Evolutionary conservation across 805 yeast genomes (phyloP), one percentile per base, ranked within the genome.

Genomic region (Lipomyces mesembrius): DNA sequence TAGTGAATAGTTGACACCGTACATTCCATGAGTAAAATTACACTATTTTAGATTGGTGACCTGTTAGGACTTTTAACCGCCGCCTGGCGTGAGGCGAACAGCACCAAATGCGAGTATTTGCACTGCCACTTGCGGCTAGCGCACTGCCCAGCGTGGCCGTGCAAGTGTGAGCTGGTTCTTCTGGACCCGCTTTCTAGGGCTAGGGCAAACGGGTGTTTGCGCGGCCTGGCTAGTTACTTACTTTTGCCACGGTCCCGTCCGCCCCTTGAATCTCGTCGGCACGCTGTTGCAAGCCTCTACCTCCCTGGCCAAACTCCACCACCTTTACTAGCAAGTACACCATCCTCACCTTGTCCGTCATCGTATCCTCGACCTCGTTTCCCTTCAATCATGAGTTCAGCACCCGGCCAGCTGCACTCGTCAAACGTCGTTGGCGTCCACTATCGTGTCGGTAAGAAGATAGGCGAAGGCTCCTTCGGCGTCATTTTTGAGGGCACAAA

Each of bases 391-490:
- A 68, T 68, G 71, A 65, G 69, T 53, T 62, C 70, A 11, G 64
- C 71, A 3, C 64, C 69, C 52, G 68, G 71, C 32, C 71, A 68
- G 64, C 67, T 66, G 52, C 83, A 81, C 64, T 78, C 82, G 65
- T 83, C 87, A 54, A 87, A 86, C 77, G 86, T 89, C 53, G 97
- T 95, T 57, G 99, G 99, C 29, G 87, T 94, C 68, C 99, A 95
- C 82, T 95, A 93, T 80, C 90, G 92, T 74, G 95, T 95, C 65
- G 99, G 98, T 66, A 94, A 93, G 79, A 95, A 95, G 81, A 93
- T 95, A 69, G 99, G 99, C 65, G 98, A 95, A 80, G 99, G 99
- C 56, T 94, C 98, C 3, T 95, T 95, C 78, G 99, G 99, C 64
- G 97, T 95, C 62, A 89, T 95, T 67, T 95, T 95, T 77, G 98